Evolutionary conservation across 2,329 filamentous ascomycete genomes (phyloP).

Genomic region (Colletotrichum magnum): DNA sequence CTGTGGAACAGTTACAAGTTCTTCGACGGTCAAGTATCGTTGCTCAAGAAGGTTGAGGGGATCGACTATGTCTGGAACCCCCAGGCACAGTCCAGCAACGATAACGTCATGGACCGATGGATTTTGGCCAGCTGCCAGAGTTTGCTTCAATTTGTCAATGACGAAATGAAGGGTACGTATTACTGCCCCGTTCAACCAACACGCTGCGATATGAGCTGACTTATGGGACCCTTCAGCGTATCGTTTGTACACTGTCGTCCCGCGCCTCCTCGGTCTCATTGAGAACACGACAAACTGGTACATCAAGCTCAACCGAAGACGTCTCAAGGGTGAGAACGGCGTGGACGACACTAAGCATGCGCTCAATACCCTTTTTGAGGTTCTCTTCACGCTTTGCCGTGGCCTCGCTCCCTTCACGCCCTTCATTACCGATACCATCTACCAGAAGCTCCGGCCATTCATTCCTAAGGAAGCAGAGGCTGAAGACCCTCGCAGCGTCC

Average conservation of each 20-base stretch:
- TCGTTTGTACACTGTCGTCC: conserved; percentile 91
- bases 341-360: conserved; percentile 90
- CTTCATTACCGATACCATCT: conserved; percentile 96
- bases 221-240: conserved; percentile 63
- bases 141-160: conserved; percentile 89
- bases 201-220: conserved; percentile 7
- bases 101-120: conserved; percentile 97
- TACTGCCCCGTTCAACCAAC: no score
- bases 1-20: conserved; percentile 98
- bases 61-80: conserved; percentile 86
- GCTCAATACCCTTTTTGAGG: conserved; percentile 93
- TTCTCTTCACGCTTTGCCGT: conserved; percentile 89
- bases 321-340: conserved; percentile 91
- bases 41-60: conserved; percentile 88
- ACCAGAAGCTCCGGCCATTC: conserved; percentile 83
- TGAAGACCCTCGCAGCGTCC: conserved; percentile 86
- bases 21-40: conserved; percentile 88
- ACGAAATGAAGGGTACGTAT: conserved; percentile 84
- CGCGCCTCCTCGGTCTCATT: conserved; percentile 84
- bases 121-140: conserved; percentile 94
- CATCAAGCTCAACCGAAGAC: conserved; percentile 92
- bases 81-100: conserved; percentile 79
- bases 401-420: conserved; percentile 95
- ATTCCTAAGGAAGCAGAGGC: conserved; percentile 79
- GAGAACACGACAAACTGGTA: conserved; percentile 99